Conservation (phyloP, 148 eudicot genomes). For the Dianthus caryophyllus region DNA sequence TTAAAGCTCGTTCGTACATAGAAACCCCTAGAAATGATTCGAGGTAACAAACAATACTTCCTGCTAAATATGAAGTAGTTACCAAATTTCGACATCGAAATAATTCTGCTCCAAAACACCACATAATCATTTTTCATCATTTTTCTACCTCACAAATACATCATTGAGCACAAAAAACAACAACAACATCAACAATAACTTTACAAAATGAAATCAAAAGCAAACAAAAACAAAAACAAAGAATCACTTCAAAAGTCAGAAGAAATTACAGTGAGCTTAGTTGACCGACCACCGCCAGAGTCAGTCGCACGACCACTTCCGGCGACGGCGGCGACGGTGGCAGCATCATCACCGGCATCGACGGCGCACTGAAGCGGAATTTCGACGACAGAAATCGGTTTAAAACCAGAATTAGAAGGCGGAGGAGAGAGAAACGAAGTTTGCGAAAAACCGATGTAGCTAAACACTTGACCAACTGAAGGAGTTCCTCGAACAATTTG, state of each 20-base stretch:
- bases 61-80: not conserved
- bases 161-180: not conserved
- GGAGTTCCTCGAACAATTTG: conserved; percentile 87
- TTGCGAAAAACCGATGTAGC: conserved; percentile 45
- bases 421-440: conserved; percentile 41
- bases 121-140: not conserved
- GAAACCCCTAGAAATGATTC: not conserved
- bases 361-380: conserved; percentile 38
- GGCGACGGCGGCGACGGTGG: conserved; percentile 4
- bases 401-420: conserved; percentile 42
- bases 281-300: conserved; percentile 16
- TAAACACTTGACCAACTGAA: conserved; percentile 55
- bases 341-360: conserved; percentile 24
- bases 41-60: not conserved
- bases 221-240: not conserved
- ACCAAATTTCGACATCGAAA: not conserved
- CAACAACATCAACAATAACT: too few relatives aligned
- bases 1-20: not conserved
- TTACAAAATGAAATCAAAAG: not conserved
- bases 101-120: not conserved
- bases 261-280: conserved; percentile 59
- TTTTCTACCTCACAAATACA: not conserved
- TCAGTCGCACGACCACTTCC: conserved; percentile 6
- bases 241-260: not conserved
- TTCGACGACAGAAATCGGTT: conserved; percentile 79